Evolutionary conservation across 2,329 filamentous ascomycete species (phyloP).

Genomic region (Pseudogymnoascus sp.): DNA sequence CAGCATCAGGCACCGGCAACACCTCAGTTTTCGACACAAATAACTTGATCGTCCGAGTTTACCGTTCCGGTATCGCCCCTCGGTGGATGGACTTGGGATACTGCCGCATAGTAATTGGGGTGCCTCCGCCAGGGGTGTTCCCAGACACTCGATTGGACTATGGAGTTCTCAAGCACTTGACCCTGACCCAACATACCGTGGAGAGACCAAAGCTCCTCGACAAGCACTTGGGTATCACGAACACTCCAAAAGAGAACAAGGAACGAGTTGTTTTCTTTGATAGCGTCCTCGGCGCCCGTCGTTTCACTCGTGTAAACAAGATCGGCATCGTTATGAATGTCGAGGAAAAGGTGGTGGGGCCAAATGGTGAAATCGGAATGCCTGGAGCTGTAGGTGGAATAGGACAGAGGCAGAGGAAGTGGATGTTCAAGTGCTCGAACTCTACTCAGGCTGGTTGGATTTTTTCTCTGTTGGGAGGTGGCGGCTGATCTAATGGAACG

Average conservation of each 20-base stretch:
- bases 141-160: conserved; percentile 53
- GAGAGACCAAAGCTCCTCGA: conserved; percentile 36
- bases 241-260: not conserved
- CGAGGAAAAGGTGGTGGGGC: conserved; percentile 24
- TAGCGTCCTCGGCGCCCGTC: conserved; percentile 57
- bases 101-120: conserved; percentile 73
- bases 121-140: conserved; percentile 55
- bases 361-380: conserved; percentile 22
- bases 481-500: not conserved
- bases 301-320: conserved; percentile 20
- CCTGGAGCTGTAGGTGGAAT: conserved; percentile 41
- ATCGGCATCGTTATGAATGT: conserved; percentile 22
- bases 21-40: conserved; percentile 58
- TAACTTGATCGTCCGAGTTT: conserved; percentile 79
- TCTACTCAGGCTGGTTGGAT: conserved; percentile 24
- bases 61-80: conserved; percentile 63
- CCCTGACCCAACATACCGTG: conserved; percentile 59
- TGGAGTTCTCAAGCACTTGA: conserved; percentile 74
- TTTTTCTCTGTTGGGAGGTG: conserved; percentile 15
- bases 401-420: conserved; percentile 75
- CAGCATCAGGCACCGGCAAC: conserved; percentile 30
- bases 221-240: not conserved
- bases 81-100: conserved; percentile 92
- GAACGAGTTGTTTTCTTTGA: conserved; percentile 62
- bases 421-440: conserved; percentile 63